phyloP scores from a whole-genome alignment of 1,284 basidiomycete species.

The Papiliotrema fonsecae region DNA sequence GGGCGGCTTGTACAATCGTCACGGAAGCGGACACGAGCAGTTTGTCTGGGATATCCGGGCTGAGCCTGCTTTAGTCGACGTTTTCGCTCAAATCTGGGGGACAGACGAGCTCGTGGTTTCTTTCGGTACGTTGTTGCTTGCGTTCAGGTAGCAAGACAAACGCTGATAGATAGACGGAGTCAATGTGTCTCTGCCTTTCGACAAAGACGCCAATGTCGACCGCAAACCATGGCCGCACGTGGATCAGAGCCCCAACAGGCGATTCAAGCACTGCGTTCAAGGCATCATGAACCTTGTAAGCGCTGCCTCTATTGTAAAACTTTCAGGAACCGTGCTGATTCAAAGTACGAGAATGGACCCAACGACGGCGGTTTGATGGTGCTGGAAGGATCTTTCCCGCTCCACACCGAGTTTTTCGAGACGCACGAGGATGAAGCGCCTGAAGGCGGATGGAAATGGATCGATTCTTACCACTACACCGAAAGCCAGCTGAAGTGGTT shows the following conservation, averaged over 20 bases:
- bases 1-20: slow-evolving; percentile 37
- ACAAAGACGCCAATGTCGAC: slow-evolving; percentile 22
- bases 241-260: slow-evolving; percentile 42
- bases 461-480: slow-evolving; percentile 36
- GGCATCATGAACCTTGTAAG: slow-evolving; percentile 45
- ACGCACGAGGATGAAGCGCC: slow-evolving; percentile 31
- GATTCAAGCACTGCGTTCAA: slow-evolving; percentile 45
- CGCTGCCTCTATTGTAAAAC: background rate
- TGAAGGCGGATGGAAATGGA: slow-evolving; percentile 34
- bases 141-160: background rate
- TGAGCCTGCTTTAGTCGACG: slow-evolving; percentile 40
- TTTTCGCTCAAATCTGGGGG: slow-evolving; percentile 45
- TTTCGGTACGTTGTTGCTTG: slow-evolving; percentile 24
- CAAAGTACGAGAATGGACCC: slow-evolving; percentile 38
- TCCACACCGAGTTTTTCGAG: slow-evolving; percentile 43
- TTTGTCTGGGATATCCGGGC: slow-evolving; percentile 47
- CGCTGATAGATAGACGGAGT: slow-evolving; percentile 19
- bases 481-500: slow-evolving; percentile 34
- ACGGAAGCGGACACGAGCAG: slow-evolving; percentile 44
- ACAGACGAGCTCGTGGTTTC: slow-evolving; percentile 47
- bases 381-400: slow-evolving; percentile 39
- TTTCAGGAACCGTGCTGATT: background rate
- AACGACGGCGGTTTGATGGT: slow-evolving; percentile 50
- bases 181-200: slow-evolving; percentile 45
- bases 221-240: slow-evolving; percentile 43